Evolutionary conservation across 179 eudicot species (phyloP).

Genomic region (Beta corolliflora): DNA sequence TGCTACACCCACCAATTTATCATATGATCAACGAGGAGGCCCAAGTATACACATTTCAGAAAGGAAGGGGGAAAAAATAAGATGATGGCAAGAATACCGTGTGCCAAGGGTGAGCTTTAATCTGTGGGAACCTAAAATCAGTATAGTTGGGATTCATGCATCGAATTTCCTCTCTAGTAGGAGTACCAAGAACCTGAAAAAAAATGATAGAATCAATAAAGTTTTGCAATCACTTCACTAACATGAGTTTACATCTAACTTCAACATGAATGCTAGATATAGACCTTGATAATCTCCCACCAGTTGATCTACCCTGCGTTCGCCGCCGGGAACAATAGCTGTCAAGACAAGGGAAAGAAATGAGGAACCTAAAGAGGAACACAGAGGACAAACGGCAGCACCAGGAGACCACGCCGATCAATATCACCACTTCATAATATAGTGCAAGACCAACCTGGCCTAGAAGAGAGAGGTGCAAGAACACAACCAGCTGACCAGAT

Average conservation of each 20-base stretch:
- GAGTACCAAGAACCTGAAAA: constrained; percentile 89
- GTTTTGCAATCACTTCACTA: not conserved
- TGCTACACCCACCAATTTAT: not conserved
- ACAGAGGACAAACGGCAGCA: not conserved
- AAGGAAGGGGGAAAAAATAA: not conserved
- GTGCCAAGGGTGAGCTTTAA: constrained; percentile 95
- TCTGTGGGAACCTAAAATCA: constrained; percentile 93
- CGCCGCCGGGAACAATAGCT: constrained; percentile 97
- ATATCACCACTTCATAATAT: not conserved
- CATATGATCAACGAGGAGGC: not conserved
- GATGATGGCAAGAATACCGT: constrained; percentile 46
- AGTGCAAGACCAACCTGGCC: constrained; percentile 55
- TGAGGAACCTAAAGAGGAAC: constrained; percentile 5
- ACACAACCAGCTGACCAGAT: constrained; percentile 96
- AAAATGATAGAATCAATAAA: not conserved
- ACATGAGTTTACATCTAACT: not conserved
- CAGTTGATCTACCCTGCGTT: constrained; percentile 95
- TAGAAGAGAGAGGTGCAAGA: constrained; percentile 79
- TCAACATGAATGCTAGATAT: constrained; percentile 1
- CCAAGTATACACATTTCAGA: not conserved
- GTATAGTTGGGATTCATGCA: constrained; percentile 92
- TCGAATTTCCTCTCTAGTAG: constrained; percentile 93
- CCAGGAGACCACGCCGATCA: too few relatives aligned
- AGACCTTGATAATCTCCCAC: constrained; percentile 93
- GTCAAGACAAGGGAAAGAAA: constrained; percentile 9